These are phyloP conservation scores for Picea engelmannii DNA, from an alignment of 83 land plant genomes.

Conservation along the genomic window DNA sequence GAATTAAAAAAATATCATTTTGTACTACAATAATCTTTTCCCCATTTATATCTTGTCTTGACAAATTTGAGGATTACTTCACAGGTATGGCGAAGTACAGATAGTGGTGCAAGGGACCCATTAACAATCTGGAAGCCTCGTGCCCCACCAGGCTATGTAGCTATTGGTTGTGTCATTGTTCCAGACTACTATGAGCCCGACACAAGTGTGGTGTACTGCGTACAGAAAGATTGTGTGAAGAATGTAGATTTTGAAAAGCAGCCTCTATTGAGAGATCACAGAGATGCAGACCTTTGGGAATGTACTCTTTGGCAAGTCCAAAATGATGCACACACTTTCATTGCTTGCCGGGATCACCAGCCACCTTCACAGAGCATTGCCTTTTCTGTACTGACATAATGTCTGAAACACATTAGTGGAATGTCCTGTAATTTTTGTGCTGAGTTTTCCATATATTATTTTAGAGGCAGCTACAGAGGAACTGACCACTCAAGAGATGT, in stretches of 20 bases:
- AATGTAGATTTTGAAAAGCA: conserved; percentile 16
- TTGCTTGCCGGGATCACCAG: conserved; percentile 28
- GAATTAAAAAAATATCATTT: no score
- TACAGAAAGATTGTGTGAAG: conserved; percentile 30
- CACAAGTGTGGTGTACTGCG: conserved; percentile 22
- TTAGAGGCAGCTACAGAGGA: neutral
- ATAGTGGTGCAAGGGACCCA: conserved; percentile 27
- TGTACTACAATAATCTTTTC: no score
- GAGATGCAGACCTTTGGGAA: conserved; percentile 22
- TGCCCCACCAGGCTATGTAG: conserved; percentile 88
- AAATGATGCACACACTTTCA: conserved; percentile 29
- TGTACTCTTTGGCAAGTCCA: conserved; percentile 36
- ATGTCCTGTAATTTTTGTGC: no score
- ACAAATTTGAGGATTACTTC: neutral
- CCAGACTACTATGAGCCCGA: conserved; percentile 39
- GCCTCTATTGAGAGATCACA: conserved; percentile 19
- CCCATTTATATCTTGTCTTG: neutral
- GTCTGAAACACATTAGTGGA: no score
- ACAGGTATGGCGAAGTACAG: conserved; percentile 34
- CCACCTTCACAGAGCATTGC: conserved; percentile 21
- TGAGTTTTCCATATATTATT: neutral
- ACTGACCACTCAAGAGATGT: neutral
- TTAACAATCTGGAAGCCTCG: conserved; percentile 81
- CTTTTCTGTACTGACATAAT: conserved; percentile 5
- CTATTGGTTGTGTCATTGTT: conserved; percentile 81